phyloP scores from a whole-genome alignment of 2,329 filamentous ascomycete genomes.

The Paraphaeosphaeria minitans region DNA sequence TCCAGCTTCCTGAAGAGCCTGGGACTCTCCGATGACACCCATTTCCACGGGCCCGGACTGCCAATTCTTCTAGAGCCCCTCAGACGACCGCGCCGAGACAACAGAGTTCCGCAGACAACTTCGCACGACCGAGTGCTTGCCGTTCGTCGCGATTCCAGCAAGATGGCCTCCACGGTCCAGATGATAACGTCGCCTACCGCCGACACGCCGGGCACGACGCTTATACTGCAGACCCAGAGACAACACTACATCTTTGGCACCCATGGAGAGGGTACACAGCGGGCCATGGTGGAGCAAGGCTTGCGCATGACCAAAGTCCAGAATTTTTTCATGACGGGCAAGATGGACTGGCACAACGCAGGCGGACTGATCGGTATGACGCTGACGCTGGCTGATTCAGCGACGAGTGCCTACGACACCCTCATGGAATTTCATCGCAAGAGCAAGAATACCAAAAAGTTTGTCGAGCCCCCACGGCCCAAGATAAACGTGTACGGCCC shows the following conservation, averaged over 20 bases:
- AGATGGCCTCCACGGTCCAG: conserved; percentile 76
- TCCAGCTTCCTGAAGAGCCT: background rate
- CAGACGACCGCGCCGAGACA: conserved; percentile 8
- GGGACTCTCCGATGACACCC: conserved; percentile 3
- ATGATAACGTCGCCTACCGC: conserved; percentile 81
- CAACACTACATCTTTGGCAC: conserved; percentile 86
- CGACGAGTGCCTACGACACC: conserved; percentile 55
- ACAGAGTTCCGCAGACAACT: background rate
- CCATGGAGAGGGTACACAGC: conserved; percentile 82
- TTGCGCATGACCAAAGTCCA: conserved; percentile 67
- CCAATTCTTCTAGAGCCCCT: conserved; percentile 19
- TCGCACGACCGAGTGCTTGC: background rate
- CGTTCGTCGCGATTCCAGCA: conserved; percentile 7
- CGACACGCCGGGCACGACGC: conserved; percentile 80
- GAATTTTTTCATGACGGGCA: conserved; percentile 83
- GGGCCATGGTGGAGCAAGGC: conserved; percentile 72
- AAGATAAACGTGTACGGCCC: conserved; percentile 71
- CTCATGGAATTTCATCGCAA: conserved; percentile 46
- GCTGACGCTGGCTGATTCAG: conserved; percentile 77
- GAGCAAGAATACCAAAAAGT: conserved; percentile 21
- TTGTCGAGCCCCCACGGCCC: conserved; percentile 26
- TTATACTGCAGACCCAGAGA: conserved; percentile 80
- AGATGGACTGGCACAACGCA: conserved; percentile 72
- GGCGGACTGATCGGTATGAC: conserved; percentile 87
- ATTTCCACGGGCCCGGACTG: background rate